Conservation (phyloP, 768 basidiomycete species). For the Lactifluus pinguis region DNA sequence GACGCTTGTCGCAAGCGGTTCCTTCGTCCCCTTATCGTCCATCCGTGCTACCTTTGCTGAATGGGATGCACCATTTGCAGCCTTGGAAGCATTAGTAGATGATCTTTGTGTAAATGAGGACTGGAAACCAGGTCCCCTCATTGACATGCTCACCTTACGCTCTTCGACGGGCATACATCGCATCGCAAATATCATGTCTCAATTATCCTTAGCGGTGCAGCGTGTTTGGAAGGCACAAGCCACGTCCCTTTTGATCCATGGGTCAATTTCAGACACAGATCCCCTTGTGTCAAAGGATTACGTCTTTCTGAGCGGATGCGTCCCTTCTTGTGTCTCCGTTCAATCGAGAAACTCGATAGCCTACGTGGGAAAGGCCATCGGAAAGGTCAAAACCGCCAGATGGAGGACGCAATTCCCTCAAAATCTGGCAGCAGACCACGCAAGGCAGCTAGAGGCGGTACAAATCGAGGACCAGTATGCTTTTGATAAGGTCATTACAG, state of each 20-base stretch:
- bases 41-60: constrained; percentile 75
- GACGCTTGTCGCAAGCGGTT: constrained; percentile 64
- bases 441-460: constrained; percentile 52
- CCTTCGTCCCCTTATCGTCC: constrained; percentile 80
- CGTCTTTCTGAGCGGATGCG: constrained; percentile 49
- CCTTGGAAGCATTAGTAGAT: constrained; percentile 56
- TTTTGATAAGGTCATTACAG: constrained; percentile 65
- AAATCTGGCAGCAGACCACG: constrained; percentile 54
- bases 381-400: constrained; percentile 70
- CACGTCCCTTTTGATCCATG: constrained; percentile 75
- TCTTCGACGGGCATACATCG: constrained; percentile 74
- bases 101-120: constrained; percentile 44
- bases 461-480: constrained; percentile 67
- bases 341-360: constrained; percentile 73
- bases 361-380: constrained; percentile 82
- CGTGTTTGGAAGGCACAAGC: constrained; percentile 78
- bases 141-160: constrained; percentile 66
- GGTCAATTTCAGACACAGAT: constrained; percentile 51
- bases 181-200: constrained; percentile 60
- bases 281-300: constrained; percentile 58
- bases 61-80: constrained; percentile 82
- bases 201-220: constrained; percentile 67
- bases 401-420: constrained; percentile 74
- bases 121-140: constrained; percentile 70
- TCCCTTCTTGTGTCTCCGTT: constrained; percentile 67